These are phyloP conservation scores for Pleochaeta shiraiana DNA, from an alignment of 2,329 filamentous ascomycete genomes.

Conservation along the genomic window DNA sequence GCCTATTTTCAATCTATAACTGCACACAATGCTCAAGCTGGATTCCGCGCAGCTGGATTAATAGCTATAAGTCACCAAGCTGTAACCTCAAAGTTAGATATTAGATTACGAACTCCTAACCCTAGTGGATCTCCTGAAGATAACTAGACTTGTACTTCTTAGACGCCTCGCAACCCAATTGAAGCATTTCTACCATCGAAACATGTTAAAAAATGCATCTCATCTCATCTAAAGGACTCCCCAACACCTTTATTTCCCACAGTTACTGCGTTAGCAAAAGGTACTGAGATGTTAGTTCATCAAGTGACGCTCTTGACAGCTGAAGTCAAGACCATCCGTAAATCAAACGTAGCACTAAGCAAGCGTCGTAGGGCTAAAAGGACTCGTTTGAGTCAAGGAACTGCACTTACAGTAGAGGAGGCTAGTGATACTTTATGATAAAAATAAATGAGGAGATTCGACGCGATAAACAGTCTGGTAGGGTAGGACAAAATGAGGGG, in stretches of 20 bases:
- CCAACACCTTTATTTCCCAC: background rate
- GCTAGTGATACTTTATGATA: constrained; percentile 7
- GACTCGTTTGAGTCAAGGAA: constrained; percentile 7
- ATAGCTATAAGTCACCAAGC: constrained; percentile 13
- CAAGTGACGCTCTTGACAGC: background rate
- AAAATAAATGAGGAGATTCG: constrained; percentile 5
- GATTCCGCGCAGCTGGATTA: constrained; percentile 17
- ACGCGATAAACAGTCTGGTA: background rate
- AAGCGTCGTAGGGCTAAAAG: constrained; percentile 10
- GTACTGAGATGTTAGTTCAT: background rate
- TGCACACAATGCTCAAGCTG: constrained; percentile 13
- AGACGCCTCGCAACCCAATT: constrained; percentile 5
- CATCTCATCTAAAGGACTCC: constrained; percentile 2
- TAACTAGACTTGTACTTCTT: constrained; percentile 6
- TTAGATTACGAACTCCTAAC: constrained; percentile 12
- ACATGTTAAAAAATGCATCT: constrained; percentile 5
- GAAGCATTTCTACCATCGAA: constrained; percentile 5
- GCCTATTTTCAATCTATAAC: constrained; percentile 14
- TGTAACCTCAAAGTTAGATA: constrained; percentile 12
- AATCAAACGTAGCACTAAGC: constrained; percentile 8
- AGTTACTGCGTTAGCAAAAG: background rate
- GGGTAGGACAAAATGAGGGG: background rate
- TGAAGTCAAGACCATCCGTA: constrained; percentile 5
- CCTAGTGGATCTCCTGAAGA: constrained; percentile 5
- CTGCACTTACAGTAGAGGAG: constrained; percentile 8